phyloP scores from a whole-genome alignment of 768 basidiomycete species.

The Russula abietina region DNA sequence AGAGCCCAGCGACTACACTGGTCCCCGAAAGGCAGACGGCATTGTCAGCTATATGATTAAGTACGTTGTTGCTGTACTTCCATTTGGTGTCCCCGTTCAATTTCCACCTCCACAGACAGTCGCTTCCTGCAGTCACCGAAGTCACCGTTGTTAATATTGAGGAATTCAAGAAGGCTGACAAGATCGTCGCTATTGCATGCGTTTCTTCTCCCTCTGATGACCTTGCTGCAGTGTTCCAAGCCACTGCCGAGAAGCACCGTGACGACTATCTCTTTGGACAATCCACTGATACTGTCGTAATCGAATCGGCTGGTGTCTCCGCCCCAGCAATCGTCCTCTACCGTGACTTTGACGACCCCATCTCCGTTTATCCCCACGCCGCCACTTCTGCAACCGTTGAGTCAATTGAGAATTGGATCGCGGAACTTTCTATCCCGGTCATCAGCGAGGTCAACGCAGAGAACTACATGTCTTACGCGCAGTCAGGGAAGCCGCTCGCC shows the following conservation, averaged over 20 bases:
- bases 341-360: conserved; percentile 86
- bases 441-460: conserved; percentile 91
- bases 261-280: conserved; percentile 93
- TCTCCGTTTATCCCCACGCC: conserved; percentile 60
- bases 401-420: conserved; percentile 71
- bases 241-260: conserved; percentile 78
- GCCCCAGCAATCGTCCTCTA: conserved; percentile 87
- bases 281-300: conserved; percentile 62
- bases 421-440: conserved; percentile 78
- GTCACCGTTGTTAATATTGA: conserved; percentile 71
- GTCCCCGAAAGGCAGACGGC: conserved; percentile 91
- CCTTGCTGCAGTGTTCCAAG: conserved; percentile 68
- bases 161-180: conserved; percentile 86
- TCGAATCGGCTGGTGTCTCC: conserved; percentile 64
- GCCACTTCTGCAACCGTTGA: conserved; percentile 46
- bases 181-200: conserved; percentile 85
- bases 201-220: conserved; percentile 64
- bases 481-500: conserved; percentile 78
- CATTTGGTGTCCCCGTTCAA: neutral
- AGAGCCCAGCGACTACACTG: conserved; percentile 69
- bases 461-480: conserved; percentile 83
- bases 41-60: conserved; percentile 97
- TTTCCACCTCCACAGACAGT: conserved; percentile 54
- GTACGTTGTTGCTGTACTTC: conserved; percentile 37
- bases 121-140: conserved; percentile 85